Base-by-base conservation (phyloP, 2,329 filamentous ascomycete genomes). In the Pseudogymnoascus sp. region DNA sequence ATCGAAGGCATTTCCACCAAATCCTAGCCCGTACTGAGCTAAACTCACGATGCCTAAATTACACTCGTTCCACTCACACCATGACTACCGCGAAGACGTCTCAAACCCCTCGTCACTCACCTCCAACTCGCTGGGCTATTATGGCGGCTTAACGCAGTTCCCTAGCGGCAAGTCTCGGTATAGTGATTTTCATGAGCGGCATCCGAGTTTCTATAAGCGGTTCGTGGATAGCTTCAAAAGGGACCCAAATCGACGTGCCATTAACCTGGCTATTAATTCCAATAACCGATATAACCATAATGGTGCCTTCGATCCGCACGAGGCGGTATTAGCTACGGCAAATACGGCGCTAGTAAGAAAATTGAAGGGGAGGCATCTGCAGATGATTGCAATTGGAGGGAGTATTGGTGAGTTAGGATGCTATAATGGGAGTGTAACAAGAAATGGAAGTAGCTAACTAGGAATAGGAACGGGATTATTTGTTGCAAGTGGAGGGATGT, bases 361-460 rank as follows among this genome's bases (percentile, higher is more conserved):
- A 72, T 76, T 96, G 67, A 94, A 95, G 75, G 85, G 86, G 17
- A 82, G 92, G 58, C 93, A 97, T 78, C 92, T 21, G 21, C 21
- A 21, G 21, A 21, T 21, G 21, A 97, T 97, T 79, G 93, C 93
- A 11, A 96, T 97, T 67, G 92, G 92, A 68, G 92, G 92, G 50
- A 94, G 89, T 10, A 96, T 96, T 69, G 89, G 89, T 84, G 77
- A 61, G 74, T 41, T 44, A 3, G 39, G 39, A 40, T 40, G 15
- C 39, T 40, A 11, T 21, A 8, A 40, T 40, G 39, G 39, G 31
- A 31, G 33, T 31, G 10, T 11, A n/a, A 8, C 33, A 2, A 47
- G 39, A 21, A 40, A 40, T 40, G 4, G 39, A 40, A 33, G 37
- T 41, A 13, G 54, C 26, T 60, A 61, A 65, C 47, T 15, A 21